Base-by-base conservation (phyloP, 164 flowering plant genomes). In the Umbellularia californica region DNA sequence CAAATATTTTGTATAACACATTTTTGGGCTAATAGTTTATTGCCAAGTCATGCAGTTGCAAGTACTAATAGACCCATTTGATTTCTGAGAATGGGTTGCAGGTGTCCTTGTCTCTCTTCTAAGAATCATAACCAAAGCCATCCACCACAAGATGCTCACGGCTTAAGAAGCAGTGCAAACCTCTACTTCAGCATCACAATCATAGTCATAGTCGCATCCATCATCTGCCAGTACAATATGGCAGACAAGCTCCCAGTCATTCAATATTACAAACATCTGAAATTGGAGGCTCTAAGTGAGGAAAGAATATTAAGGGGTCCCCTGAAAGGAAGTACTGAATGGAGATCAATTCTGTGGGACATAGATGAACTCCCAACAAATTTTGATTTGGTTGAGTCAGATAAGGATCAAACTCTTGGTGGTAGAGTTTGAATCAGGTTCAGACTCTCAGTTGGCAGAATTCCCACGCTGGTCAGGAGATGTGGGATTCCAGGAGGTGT, bases 151-250 rank as follows among this genome's bases (percentile, higher is more conserved):
- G 89, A 90, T 79, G 77, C 83, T 0, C 47, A 74, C 15, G 99
- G 99, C 71, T 83, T 95, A 62, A 83, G 97, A 79, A 83, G 79
- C 65, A 93, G 99, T 77, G 98, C 99, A 41, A 93, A 84, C 78
- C 92, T 95, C 28, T 95, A 92, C 77, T 95, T 95, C 67, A 50
- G 75, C 73, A 90, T 92, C 72, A 83, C 92, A 25, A 90, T 93
- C 73, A 85, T 77, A 3, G 79, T 91, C 20, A 90, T 95, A 94
- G 74, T 76, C n/a, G 35, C 93, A 60, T 92, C 97, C 81, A 74
- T 89, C 63, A 80, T 92, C 27, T 86, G 88, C 74, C 85, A n/a
- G n/a, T n/a, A 89, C 85, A 95, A 95, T 76, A 75, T 91, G 6
- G 90, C 88, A 12, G 90, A 88, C 72, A 86, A 78, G 73, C 92